Evolutionary conservation across 1,284 basidiomycete species (phyloP), one percentile per base, ranked within the genome.

Genomic region (Rhodotorula sp.): DNA sequence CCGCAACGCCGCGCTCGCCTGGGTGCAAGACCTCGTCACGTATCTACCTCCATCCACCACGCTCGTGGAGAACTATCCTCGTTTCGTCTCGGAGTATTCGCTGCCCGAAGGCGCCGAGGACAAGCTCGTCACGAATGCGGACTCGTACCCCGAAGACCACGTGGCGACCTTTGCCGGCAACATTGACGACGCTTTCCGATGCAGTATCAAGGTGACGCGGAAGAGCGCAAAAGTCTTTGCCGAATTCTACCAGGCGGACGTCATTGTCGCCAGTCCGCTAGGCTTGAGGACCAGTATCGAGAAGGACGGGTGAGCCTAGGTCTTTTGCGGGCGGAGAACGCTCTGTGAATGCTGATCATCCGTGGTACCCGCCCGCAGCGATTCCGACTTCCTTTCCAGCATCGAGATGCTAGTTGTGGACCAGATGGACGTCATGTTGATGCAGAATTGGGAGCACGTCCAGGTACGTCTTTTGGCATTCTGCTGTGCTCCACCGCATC

Each of bases 391-490:
- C 80, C 83, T 99, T 62, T 91, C 91, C 4, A 95, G 92, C 5
- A 91, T 99, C 73, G 96, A 99, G 80, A 83, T 99, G 22, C 81
- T 93, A n/a, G 82, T 98, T n/a, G 85, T 91, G 15, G 96, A 99
- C 80, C 94, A 98, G 77, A 84, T 92, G 82, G 94, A 99, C 79
- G 89, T 91, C 4, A 86, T 99, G 79, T 86, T 88, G 12, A 99
- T 99, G 96, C 95, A 99, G 83, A 99, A 99, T 79, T 99, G 96
- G 96, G 94, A 98, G 63, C 95, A 99, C 79, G 85, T 95, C 24
- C 90, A 95, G 84, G 93, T 91, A 76, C 62, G 83, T 76, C 20
- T 44, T 20, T 33, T 37, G 29, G 26, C 6, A 15, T n/a, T n/a
- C 7, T 24, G 6, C n/a, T 3, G 20, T 4, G 46, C 46, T 48